A percentile compares a stretch with the other conserved stretches of the same genome.
These are phyloP conservation scores for Claviceps purpurea DNA, from an alignment of 2,329 filamentous ascomycete species.

Conservation along the genomic window DNA sequence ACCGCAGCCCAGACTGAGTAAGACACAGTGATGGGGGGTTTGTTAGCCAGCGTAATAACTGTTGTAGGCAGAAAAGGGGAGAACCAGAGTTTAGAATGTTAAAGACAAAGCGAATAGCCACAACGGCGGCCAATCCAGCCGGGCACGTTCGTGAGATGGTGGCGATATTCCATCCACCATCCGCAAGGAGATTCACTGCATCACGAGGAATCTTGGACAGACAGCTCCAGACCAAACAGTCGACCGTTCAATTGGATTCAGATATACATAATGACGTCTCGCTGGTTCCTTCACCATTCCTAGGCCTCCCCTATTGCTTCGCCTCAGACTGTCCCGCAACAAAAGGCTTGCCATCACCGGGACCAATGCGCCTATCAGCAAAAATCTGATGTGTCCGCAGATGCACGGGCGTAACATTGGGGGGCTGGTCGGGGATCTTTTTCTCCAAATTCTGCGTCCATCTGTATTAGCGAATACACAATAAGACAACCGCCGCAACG, in stretches of 20 bases:
- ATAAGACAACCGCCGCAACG: too few species aligned
- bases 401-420: slow-evolving; percentile 59
- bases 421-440: slow-evolving; percentile 60
- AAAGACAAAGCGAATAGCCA: too few species aligned
- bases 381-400: slow-evolving; percentile 53
- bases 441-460: slow-evolving; percentile 65
- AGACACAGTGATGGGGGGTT: too few species aligned
- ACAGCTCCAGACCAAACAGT: not conserved
- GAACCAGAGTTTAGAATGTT: too few species aligned
- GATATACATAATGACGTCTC: slow-evolving; percentile 3
- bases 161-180: too few species aligned
- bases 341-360: slow-evolving; percentile 30
- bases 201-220: too few species aligned
- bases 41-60: too few species aligned
- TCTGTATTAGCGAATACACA: not conserved
- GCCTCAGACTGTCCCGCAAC: slow-evolving; percentile 20
- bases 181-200: too few species aligned
- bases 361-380: slow-evolving; percentile 36
- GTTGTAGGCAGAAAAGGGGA: too few species aligned
- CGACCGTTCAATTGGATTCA: not conserved
- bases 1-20: too few species aligned
- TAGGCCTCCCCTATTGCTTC: slow-evolving; percentile 19
- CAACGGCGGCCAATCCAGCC: too few species aligned
- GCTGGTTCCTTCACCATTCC: not conserved
- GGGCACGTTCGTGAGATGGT: too few species aligned